phyloP scores from a whole-genome alignment of 441 rosid genomes.

The Corymbia citriodora region DNA sequence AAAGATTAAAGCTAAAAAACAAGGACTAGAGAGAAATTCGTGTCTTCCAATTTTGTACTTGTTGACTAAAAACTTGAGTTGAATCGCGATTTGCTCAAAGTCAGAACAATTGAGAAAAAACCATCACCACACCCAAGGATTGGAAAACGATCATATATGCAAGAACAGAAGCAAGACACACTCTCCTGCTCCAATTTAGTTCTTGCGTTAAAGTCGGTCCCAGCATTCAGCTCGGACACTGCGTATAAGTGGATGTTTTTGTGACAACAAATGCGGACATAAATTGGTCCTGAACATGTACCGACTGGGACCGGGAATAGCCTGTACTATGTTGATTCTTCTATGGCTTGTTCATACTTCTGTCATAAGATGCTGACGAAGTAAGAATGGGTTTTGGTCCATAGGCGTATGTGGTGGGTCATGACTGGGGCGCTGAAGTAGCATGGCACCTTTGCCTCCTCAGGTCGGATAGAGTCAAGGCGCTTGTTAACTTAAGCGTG shows the following conservation, averaged over 20 bases:
- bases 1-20: no score
- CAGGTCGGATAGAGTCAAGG: constrained; percentile 20
- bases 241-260: not conserved
- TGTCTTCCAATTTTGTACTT: no score
- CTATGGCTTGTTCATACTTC: not conserved
- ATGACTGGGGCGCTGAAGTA: constrained; percentile 22
- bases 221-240: no score
- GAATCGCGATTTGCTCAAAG: no score
- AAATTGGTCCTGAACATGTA: not conserved
- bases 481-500: constrained; percentile 5
- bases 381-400: not conserved
- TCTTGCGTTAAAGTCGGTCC: no score
- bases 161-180: no score
- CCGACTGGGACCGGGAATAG: not conserved
- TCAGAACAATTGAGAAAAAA: no score
- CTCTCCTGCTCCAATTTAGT: no score
- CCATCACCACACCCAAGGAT: no score
- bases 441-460: constrained; percentile 21
- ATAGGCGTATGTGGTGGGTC: constrained; percentile 20
- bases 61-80: no score
- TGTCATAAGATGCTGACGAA: not conserved
- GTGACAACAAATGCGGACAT: not conserved
- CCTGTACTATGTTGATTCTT: not conserved
- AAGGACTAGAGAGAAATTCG: no score
- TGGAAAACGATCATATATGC: no score